Conservation (phyloP, 768 basidiomycete genomes). For the Tricholoma sp. region DNA sequence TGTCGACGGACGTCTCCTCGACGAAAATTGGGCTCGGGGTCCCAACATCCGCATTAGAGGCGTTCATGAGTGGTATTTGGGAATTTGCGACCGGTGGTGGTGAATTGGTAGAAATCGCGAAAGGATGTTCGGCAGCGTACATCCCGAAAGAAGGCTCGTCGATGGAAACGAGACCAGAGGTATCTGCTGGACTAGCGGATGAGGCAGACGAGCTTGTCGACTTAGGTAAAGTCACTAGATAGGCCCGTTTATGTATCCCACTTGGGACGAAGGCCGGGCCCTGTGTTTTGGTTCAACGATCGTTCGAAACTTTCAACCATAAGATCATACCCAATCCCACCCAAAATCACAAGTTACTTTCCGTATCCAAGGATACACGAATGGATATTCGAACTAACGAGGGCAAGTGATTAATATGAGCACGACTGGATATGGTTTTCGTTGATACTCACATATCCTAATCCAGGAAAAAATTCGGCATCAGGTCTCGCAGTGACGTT, state of each 20-base stretch:
- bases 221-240: neutral
- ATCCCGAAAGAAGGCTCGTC: neutral
- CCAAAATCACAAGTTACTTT: conserved; percentile 54
- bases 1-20: conserved; percentile 50
- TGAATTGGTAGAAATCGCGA: neutral
- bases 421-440: neutral
- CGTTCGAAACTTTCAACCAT: neutral
- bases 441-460: conserved; percentile 25
- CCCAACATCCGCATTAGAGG: conserved; percentile 12
- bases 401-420: neutral
- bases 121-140: neutral
- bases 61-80: conserved; percentile 16
- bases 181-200: neutral
- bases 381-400: conserved; percentile 48
- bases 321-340: conserved; percentile 49
- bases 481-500: conserved; percentile 48
- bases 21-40: conserved; percentile 33
- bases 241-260: conserved; percentile 11
- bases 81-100: neutral
- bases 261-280: conserved; percentile 40
- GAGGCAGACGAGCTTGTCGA: neutral
- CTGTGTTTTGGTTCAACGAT: conserved; percentile 18
- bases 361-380: conserved; percentile 42
- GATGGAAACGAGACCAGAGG: neutral
- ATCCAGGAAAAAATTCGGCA: conserved; percentile 37